Evolutionary conservation across 305 asterid species (phyloP).

Genomic region (Solanum hybrid): DNA sequence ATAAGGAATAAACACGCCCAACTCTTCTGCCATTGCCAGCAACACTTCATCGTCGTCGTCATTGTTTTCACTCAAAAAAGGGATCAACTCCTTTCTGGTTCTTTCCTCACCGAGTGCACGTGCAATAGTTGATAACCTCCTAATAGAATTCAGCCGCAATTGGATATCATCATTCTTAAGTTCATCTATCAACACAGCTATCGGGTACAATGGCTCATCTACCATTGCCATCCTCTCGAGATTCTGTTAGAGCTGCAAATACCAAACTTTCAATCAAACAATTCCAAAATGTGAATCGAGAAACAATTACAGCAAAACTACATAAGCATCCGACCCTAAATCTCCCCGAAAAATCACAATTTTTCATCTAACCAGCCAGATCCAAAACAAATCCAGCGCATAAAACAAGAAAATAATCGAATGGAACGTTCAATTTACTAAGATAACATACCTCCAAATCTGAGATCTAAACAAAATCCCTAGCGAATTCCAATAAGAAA

Average conservation of each 20-base stretch:
- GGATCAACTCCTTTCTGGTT: slow-evolving; percentile 79
- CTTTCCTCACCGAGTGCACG: slow-evolving; percentile 97
- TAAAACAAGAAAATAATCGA: background rate
- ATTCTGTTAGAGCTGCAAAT: background rate
- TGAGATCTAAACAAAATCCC: slow-evolving; percentile 28
- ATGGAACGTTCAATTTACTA: background rate
- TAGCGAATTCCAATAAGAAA: slow-evolving; percentile 2
- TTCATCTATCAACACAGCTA: slow-evolving; percentile 87
- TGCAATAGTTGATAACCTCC: slow-evolving; percentile 80
- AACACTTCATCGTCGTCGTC: slow-evolving; percentile 87
- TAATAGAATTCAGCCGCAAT: slow-evolving; percentile 64
- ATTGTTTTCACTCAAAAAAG: slow-evolving; percentile 78
- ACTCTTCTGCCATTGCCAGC: slow-evolving; percentile 87
- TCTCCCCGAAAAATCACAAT: background rate
- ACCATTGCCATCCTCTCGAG: slow-evolving; percentile 60
- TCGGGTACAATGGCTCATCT: slow-evolving; percentile 89
- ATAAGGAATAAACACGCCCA: slow-evolving; percentile 81
- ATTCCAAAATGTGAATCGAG: background rate
- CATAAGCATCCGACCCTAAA: background rate
- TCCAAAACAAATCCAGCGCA: background rate
- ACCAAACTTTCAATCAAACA: background rate
- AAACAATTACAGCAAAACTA: background rate
- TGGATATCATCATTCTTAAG: slow-evolving; percentile 85
- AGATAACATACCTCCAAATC: background rate
- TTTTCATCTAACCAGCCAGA: background rate